phyloP scores from a whole-genome alignment of 768 basidiomycete genomes.

The Trametes gibbosa region DNA sequence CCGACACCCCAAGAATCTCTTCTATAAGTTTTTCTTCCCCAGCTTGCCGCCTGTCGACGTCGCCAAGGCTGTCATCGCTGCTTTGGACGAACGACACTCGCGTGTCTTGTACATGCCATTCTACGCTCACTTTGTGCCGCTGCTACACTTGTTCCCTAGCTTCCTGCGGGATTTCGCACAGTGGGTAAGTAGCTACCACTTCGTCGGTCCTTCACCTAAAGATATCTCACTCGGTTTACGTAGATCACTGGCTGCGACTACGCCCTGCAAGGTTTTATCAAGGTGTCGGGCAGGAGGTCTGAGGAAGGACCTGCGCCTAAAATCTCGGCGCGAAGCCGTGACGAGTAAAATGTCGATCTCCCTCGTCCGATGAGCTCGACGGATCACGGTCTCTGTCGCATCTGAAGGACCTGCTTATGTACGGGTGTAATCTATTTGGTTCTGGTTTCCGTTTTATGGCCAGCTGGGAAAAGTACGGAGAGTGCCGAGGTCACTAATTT shows the following conservation, averaged over 20 bases:
- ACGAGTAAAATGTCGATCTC: conserved; percentile 2
- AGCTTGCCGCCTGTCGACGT: conserved; percentile 69
- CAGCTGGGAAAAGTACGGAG: background rate
- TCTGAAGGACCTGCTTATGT: background rate
- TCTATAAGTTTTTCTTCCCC: conserved; percentile 76
- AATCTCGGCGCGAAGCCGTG: background rate
- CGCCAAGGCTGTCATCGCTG: conserved; percentile 78
- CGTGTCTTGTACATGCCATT: conserved; percentile 70
- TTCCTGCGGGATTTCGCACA: conserved; percentile 72
- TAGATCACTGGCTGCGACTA: conserved; percentile 70
- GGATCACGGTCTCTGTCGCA: background rate
- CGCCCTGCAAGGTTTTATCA: conserved; percentile 66
- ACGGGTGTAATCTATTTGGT: conserved; percentile 11
- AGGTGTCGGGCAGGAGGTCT: conserved; percentile 55
- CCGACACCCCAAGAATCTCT: conserved; percentile 43
- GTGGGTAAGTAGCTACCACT: conserved; percentile 48
- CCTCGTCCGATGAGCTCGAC: background rate
- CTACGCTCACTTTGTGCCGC: conserved; percentile 59
- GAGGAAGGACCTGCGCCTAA: conserved; percentile 46
- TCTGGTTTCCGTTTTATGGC: background rate
- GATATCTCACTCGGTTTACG: background rate
- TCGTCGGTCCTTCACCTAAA: conserved; percentile 7
- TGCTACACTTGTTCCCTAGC: conserved; percentile 59
- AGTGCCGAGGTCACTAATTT: background rate
- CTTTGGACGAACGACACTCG: conserved; percentile 78